Evolutionary conservation across 257 asterid species (phyloP), one percentile per base, ranked within the genome.

Genomic region (Linderniella brevidens): DNA sequence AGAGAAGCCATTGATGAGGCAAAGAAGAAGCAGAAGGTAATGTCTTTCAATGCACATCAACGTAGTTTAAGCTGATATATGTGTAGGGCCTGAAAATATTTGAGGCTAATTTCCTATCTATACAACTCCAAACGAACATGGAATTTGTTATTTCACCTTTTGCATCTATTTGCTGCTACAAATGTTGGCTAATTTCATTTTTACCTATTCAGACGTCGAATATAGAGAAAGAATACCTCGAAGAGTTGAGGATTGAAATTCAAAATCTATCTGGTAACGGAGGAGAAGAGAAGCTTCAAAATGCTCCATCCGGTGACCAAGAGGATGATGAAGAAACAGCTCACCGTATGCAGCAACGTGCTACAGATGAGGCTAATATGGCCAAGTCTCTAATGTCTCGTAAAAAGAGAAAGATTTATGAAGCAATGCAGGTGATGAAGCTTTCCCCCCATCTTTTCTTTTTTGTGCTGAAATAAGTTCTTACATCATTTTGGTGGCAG

Each of bases 1-100:
- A 82, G 80, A 25, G 92, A 81, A 68, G 94, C 82, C 54, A 80
- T 88, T 53, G 93, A 70, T 69, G 92, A 84, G 59, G 80, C 82
- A 14, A 72, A 69, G 74, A 79, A 58, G 52, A 86, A 68, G 61
- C 76, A 59, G 58, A 75, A 79, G 94, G 96, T 90, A 64, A 19
- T 35, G 9, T 9, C 13, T 41, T 37, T 13, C 45, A 19, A 32
- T n/a, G 32, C 41, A 17, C 41, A 29, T 47, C 11, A 44, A 54
- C 32, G 19, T 14, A 52, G 14, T 41, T 19, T 19, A 9, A 29
- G 14, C 4, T 35, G 1, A 20, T 37, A 37, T 6, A n/a, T 52
- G 17, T 4, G 18, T 11, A 29, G 20, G 7, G 37, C 37, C 19
- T 19, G 35, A 13, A 11, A 32, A 19, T 41, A 54, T 41, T 25